Evolutionary conservation across 2,329 filamentous ascomycete species (phyloP).

Genomic region (Phoma sp.): DNA sequence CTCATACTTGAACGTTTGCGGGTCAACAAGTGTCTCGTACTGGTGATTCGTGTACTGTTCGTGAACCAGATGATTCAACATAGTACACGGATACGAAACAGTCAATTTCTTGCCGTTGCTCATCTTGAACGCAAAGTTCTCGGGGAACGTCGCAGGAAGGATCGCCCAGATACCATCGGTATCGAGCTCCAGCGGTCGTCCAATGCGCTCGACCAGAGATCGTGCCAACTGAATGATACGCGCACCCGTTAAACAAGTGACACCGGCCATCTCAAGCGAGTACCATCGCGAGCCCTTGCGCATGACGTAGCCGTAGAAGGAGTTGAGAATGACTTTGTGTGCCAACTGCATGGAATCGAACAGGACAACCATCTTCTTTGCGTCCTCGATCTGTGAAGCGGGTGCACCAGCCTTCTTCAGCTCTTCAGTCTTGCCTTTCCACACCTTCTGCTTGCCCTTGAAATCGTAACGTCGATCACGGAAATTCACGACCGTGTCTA

Average conservation of each 20-base stretch:
- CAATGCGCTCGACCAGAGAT: slow-evolving; percentile 90
- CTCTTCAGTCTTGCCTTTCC: slow-evolving; percentile 94
- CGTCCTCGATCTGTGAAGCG: slow-evolving; percentile 80
- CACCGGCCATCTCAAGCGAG: slow-evolving; percentile 98
- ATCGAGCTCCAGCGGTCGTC: slow-evolving; percentile 90
- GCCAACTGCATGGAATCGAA: slow-evolving; percentile 96
- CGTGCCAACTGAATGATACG: slow-evolving; percentile 97
- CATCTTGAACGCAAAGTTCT: slow-evolving; percentile 93
- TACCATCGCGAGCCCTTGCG: slow-evolving; percentile 99
- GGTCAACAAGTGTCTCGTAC: slow-evolving; percentile 88
- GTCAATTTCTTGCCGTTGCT: slow-evolving; percentile 95
- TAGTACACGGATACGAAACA: slow-evolving; percentile 98
- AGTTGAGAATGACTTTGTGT: slow-evolving; percentile 99
- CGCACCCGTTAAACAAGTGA: slow-evolving; percentile 95
- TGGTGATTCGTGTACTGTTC: slow-evolving; percentile 96
- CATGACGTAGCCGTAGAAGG: slow-evolving; percentile 99
- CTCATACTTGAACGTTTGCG: slow-evolving; percentile 84
- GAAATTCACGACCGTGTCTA: slow-evolving; percentile 94
- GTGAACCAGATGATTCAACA: slow-evolving; percentile 98
- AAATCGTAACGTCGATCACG: slow-evolving; percentile 98
- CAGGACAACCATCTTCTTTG: slow-evolving; percentile 98
- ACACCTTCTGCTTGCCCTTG: slow-evolving; percentile 96
- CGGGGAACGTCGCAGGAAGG: slow-evolving; percentile 92
- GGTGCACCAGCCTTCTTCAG: slow-evolving; percentile 84
- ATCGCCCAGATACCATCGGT: slow-evolving; percentile 99